phyloP scores from a whole-genome alignment of 108 stramenopile species.

The Cyclostephanos invisitatus region DNA sequence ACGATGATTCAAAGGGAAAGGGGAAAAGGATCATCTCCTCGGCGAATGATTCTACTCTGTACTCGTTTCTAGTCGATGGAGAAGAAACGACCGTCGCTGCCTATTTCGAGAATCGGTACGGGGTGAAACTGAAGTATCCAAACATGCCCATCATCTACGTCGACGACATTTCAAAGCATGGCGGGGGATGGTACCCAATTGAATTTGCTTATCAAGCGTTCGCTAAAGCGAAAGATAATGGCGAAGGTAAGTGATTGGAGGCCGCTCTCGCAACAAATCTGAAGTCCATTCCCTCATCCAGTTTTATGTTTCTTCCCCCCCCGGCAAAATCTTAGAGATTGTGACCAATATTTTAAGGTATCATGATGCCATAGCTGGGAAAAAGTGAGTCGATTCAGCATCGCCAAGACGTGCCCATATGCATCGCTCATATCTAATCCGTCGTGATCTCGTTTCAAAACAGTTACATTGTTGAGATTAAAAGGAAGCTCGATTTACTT shows the following conservation, averaged over 20 bases:
- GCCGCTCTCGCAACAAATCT: background rate
- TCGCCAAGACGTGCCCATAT: background rate
- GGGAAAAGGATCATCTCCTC: constrained; percentile 1
- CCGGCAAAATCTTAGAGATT: background rate
- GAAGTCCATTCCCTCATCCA: background rate
- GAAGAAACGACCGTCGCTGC: constrained; percentile 5
- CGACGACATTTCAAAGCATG: constrained; percentile 3
- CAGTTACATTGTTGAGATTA: constrained; percentile 6
- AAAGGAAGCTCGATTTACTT: background rate
- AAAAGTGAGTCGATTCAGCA: background rate
- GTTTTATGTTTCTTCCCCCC: background rate
- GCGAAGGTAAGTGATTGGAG: constrained; percentile 8
- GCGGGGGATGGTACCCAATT: constrained; percentile 36
- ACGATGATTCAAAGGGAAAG: background rate
- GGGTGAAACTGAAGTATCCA: constrained; percentile 12
- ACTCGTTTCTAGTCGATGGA: background rate
- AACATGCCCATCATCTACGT: constrained; percentile 42
- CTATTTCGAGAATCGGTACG: constrained; percentile 3
- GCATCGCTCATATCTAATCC: background rate
- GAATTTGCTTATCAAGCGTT: constrained; percentile 40
- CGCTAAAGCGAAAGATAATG: constrained; percentile 38
- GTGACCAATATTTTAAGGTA: constrained; percentile 18
- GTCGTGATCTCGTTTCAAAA: background rate
- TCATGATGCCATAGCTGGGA: constrained; percentile 32
- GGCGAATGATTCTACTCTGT: constrained; percentile 10